These are phyloP conservation scores for Didymella segeticola DNA, from an alignment of 2,329 filamentous ascomycete species.

Conservation along the genomic window DNA sequence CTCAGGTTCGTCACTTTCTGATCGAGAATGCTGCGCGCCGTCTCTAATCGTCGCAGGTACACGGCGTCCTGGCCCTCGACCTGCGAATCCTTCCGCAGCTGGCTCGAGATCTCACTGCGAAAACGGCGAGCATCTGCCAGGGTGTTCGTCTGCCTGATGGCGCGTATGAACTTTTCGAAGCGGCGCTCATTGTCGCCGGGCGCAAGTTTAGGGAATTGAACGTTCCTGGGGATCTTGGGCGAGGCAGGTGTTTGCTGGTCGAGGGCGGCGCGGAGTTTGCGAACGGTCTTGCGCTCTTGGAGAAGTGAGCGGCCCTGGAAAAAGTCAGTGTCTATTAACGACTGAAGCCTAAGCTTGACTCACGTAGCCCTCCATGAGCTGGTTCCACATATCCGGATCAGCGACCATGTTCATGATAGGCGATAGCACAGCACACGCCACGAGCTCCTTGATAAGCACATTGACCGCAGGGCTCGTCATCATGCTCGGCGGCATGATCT, in stretches of 20 bases:
- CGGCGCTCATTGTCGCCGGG: slow-evolving; percentile 87
- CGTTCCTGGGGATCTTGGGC: slow-evolving; percentile 68
- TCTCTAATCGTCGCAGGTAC: slow-evolving; percentile 88
- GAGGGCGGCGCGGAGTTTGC: slow-evolving; percentile 86
- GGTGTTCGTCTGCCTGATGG: slow-evolving; percentile 86
- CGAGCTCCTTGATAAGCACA: slow-evolving; percentile 83
- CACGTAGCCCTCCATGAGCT: slow-evolving; percentile 85
- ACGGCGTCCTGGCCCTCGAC: slow-evolving; percentile 81
- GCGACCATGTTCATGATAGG: slow-evolving; percentile 81
- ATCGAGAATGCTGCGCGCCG: slow-evolving; percentile 87
- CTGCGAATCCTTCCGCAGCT: slow-evolving; percentile 83
- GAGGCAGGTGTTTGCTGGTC: slow-evolving; percentile 92
- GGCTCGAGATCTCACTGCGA: slow-evolving; percentile 88
- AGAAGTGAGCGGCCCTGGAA: slow-evolving; percentile 78
- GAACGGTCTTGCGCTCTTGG: slow-evolving; percentile 93
- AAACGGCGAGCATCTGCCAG: slow-evolving; percentile 92
- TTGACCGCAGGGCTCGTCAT: slow-evolving; percentile 81
- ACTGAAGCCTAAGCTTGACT: slow-evolving; percentile 4
- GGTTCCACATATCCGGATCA: slow-evolving; percentile 97
- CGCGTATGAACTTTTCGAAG: slow-evolving; percentile 92
- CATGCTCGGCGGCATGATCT: slow-evolving; percentile 74
- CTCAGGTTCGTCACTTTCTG: slow-evolving; percentile 86
- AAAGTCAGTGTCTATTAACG: slow-evolving; percentile 6
- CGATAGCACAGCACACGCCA: slow-evolving; percentile 88
- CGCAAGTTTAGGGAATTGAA: slow-evolving; percentile 77